Evolutionary conservation across 2,329 filamentous ascomycete genomes (phyloP).

Genomic region (Aspergillus ustus): DNA sequence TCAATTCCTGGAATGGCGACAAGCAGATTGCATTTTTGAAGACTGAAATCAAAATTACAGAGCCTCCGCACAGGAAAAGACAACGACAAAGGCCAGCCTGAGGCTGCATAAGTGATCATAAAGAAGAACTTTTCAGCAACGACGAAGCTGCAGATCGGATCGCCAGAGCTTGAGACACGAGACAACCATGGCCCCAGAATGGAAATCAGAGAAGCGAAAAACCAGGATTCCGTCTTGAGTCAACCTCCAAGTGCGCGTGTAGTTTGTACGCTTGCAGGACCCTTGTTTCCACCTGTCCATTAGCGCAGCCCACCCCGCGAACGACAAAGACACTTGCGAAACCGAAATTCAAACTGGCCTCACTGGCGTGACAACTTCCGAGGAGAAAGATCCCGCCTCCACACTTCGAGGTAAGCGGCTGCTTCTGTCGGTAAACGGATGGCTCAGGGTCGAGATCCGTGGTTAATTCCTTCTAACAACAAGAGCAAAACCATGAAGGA

Average conservation of each 20-base stretch:
- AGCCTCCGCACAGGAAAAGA: not conserved
- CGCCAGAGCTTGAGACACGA: conserved; percentile 18
- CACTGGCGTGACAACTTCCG: not conserved
- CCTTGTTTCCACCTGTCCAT: conserved; percentile 19
- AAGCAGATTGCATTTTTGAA: not conserved
- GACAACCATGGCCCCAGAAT: conserved; percentile 7
- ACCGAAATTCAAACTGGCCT: conserved; percentile 5
- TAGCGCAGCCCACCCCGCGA: conserved; percentile 23
- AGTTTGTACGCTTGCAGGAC: conserved; percentile 15
- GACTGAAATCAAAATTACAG: not conserved
- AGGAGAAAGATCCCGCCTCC: not conserved
- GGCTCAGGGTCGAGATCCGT: not conserved
- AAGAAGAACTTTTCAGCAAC: not conserved
- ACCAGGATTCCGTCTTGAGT: conserved; percentile 1
- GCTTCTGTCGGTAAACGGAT: not conserved
- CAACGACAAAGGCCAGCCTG: not conserved
- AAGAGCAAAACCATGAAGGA: not conserved
- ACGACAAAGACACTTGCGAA: conserved; percentile 15
- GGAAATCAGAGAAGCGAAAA: conserved; percentile 1
- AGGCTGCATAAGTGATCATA: not conserved
- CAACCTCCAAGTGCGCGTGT: not conserved
- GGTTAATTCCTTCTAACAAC: not conserved
- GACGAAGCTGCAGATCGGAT: conserved; percentile 24
- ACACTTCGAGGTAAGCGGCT: not conserved
- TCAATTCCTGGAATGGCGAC: not conserved